Evolutionary conservation across 1,284 basidiomycete genomes (phyloP).

Genomic region (Neolentinus lepideus): DNA sequence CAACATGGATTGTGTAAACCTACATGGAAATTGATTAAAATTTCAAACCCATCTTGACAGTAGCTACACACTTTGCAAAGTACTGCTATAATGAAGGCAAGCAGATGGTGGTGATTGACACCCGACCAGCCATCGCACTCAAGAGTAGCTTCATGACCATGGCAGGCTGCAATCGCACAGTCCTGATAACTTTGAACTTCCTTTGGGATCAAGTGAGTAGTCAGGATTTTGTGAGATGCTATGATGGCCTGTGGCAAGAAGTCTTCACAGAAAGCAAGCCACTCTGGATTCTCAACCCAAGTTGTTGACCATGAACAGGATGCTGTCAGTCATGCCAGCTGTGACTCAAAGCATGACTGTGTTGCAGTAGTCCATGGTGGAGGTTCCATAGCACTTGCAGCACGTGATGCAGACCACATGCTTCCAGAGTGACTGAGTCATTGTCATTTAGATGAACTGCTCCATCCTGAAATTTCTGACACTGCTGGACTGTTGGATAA

Average conservation of each 20-base stretch:
- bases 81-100: conserved; percentile 13
- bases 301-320: conserved; percentile 20
- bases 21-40: background rate
- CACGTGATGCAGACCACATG: background rate
- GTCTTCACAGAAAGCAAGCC: conserved; percentile 14
- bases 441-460: background rate
- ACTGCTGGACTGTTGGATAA: background rate
- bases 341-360: conserved; percentile 15
- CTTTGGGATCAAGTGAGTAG: conserved; percentile 12
- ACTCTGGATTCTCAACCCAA: conserved; percentile 26
- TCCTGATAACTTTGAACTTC: conserved; percentile 6
- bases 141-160: conserved; percentile 12
- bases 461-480: background rate
- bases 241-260: conserved; percentile 16
- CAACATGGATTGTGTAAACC: background rate
- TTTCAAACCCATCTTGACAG: too few species aligned
- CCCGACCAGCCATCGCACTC: conserved; percentile 26
- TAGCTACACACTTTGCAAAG: background rate
- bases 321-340: conserved; percentile 19
- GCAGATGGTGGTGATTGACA: conserved; percentile 19
- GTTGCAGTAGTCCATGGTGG: background rate
- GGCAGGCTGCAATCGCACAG: conserved; percentile 1
- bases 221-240: conserved; percentile 13
- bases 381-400: background rate
- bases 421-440: background rate